Evolutionary conservation across 371 early-diverging fungal genomes (phyloP), one percentile per base, ranked within the genome.

Genomic region (Mucor indicus): DNA sequence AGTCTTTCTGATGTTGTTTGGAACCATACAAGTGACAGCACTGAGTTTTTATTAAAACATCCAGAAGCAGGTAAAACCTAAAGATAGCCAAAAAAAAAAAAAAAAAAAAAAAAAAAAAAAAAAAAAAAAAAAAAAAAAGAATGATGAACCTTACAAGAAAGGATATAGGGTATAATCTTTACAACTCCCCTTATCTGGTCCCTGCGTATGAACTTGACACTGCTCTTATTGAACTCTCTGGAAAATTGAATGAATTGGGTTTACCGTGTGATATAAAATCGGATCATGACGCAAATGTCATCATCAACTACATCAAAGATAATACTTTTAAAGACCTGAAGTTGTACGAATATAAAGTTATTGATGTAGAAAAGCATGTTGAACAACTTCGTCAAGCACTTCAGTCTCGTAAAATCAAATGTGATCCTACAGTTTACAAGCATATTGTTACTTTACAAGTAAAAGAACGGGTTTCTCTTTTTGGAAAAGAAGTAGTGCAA

Each of bases 11-110:
- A 98, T 65, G 86, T 98, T 47, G 98, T 98, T 2, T 97, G 95
- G 95, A 98, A 98, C 71, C 98, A 98, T 62, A 97, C 96, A 6
- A 91, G 96, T 22, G 78, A 84, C 66, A 89, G 95, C 60, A 88
- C 90, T 10, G 71, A 61, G 4, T 98, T 95, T 90, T 80, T 98
- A 21, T 68, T 84, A 53, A 83, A 92, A 23, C 97, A 97, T 63
- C 98, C 98, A 3, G 97, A 97, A 66, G 92, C 95, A 44, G 95
- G 83, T 79, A 67, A 43, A 29, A 46, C 13, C 5, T 27, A 7
- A 7, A 38, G 17, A 22, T 20, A 13, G 3, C 10, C 23, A 35
- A 9, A 35, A 4, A 16, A 9, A 35, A 11, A 27, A 11, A 11
- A 27, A 11, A 27, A 27, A 27, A 11, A 11, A 27, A 27, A 27